These are phyloP conservation scores for Filobasidium floriforme DNA, from an alignment of 768 basidiomycete genomes.

Conservation along the genomic window DNA sequence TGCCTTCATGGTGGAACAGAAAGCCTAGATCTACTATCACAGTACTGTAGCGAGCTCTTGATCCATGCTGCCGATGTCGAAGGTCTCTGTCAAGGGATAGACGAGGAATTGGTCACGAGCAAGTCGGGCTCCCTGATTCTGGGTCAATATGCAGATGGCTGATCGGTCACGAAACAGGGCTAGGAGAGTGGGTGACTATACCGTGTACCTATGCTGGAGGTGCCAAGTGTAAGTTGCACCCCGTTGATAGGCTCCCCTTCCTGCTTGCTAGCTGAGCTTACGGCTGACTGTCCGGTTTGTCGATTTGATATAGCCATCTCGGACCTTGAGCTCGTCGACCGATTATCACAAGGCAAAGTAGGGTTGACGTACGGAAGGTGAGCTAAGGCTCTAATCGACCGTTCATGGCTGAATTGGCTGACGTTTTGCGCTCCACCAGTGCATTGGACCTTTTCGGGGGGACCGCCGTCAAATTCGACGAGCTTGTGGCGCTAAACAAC, in stretches of 20 bases:
- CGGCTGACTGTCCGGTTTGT: neutral
- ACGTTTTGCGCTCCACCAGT: constrained; percentile 26
- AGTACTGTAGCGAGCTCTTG: constrained; percentile 68
- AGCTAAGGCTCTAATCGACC: constrained; percentile 10
- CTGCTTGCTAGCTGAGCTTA: neutral
- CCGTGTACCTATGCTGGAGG: constrained; percentile 97
- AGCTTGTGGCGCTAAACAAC: constrained; percentile 46
- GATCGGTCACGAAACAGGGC: constrained; percentile 49
- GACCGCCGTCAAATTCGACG: constrained; percentile 47
- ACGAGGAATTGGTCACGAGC: constrained; percentile 77
- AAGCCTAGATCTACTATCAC: neutral
- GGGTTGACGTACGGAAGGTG: constrained; percentile 81
- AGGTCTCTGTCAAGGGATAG: constrained; percentile 91
- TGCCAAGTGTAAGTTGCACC: constrained; percentile 62
- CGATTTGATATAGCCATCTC: constrained; percentile 55
- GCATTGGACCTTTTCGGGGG: constrained; percentile 52
- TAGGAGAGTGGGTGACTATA: constrained; percentile 84
- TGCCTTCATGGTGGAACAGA: too few relatives aligned
- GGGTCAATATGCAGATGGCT: neutral
- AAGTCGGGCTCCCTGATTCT: constrained; percentile 32
- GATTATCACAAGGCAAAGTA: constrained; percentile 71
- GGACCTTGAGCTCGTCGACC: constrained; percentile 73
- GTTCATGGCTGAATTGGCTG: neutral
- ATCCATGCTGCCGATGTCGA: constrained; percentile 99
- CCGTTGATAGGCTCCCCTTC: neutral